Conservation (phyloP, 116 monocot genomes). For the Dioscorea cayenensis region DNA sequence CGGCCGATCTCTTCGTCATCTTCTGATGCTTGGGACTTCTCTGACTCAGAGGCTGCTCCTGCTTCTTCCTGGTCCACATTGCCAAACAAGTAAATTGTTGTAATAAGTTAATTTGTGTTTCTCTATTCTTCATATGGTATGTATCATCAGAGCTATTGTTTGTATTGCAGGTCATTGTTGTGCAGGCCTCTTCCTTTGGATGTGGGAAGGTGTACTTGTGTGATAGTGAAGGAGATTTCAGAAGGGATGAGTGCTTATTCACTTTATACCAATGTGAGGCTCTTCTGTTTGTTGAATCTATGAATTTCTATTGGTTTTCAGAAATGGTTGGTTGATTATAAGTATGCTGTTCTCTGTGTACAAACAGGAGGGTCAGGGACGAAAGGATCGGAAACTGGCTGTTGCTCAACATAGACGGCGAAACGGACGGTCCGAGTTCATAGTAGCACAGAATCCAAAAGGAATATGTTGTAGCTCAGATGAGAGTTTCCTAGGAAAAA, state of each 20-base stretch:
- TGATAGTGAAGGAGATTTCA: slow-evolving; percentile 43
- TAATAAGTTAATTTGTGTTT: too few relatives aligned
- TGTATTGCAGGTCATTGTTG: slow-evolving; percentile 50
- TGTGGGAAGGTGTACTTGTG: slow-evolving; percentile 79
- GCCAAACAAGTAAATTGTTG: slow-evolving; percentile 46
- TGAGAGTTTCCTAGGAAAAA: slow-evolving; percentile 69
- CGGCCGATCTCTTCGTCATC: slow-evolving; percentile 20
- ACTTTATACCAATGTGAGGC: slow-evolving; percentile 74
- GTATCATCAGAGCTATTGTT: background rate
- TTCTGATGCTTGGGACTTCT: slow-evolving; percentile 83
- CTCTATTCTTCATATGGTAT: background rate
- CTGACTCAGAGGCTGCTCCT: slow-evolving; percentile 85
- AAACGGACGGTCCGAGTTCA: slow-evolving; percentile 71
- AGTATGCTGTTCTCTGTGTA: background rate
- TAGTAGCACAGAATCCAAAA: slow-evolving; percentile 62
- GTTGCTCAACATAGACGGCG: slow-evolving; percentile 69
- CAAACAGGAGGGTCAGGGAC: slow-evolving; percentile 81
- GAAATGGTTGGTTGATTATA: background rate
- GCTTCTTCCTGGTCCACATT: slow-evolving; percentile 94
- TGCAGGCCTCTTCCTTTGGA: slow-evolving; percentile 67
- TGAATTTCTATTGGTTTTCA: background rate
- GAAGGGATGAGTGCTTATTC: slow-evolving; percentile 46
- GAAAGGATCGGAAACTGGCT: slow-evolving; percentile 86
- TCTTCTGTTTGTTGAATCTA: background rate
- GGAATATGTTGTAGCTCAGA: slow-evolving; percentile 57